A percentile compares a stretch with the other conserved stretches of the same genome.
phyloP scores from a whole-genome alignment of 306 rosid genomes.

The Fragaria vesca region DNA sequence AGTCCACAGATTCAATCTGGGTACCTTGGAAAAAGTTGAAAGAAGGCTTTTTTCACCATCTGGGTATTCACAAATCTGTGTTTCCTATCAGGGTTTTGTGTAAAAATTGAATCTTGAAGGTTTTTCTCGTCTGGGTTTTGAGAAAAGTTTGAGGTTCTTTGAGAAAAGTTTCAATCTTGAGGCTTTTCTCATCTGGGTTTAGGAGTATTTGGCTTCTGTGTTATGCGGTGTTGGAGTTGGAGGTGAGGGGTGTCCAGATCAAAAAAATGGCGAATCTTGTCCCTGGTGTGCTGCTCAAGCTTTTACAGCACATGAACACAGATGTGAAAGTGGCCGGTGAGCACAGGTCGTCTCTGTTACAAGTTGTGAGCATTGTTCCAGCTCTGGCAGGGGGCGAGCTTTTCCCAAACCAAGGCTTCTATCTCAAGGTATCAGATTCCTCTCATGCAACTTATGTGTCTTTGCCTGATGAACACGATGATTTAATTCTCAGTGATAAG shows the following conservation, averaged over 20 bases:
- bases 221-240: constrained; percentile 52
- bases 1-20: constrained; percentile 32
- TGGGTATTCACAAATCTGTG: constrained; percentile 9
- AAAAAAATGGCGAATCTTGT: constrained; percentile 90
- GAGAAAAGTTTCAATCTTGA: not conserved
- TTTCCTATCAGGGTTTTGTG: constrained; percentile 21
- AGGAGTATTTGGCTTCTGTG: constrained; percentile 23
- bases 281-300: constrained; percentile 92
- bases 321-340: constrained; percentile 89
- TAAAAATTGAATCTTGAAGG: not conserved
- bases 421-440: constrained; percentile 94
- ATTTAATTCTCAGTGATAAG: constrained; percentile 94
- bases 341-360: constrained; percentile 84
- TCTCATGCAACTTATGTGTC: constrained; percentile 96
- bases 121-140: constrained; percentile 11
- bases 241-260: constrained; percentile 24
- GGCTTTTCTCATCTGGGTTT: constrained; percentile 27
- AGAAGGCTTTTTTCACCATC: not conserved
- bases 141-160: not conserved
- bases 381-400: constrained; percentile 90
- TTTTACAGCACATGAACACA: constrained; percentile 94
- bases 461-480: constrained; percentile 89
- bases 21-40: not conserved
- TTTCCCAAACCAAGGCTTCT: constrained; percentile 86
- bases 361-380: constrained; percentile 96